These are phyloP conservation scores for Papilionanthe hybrid DNA, from an alignment of 116 monocot species.

Conservation along the genomic window DNA sequence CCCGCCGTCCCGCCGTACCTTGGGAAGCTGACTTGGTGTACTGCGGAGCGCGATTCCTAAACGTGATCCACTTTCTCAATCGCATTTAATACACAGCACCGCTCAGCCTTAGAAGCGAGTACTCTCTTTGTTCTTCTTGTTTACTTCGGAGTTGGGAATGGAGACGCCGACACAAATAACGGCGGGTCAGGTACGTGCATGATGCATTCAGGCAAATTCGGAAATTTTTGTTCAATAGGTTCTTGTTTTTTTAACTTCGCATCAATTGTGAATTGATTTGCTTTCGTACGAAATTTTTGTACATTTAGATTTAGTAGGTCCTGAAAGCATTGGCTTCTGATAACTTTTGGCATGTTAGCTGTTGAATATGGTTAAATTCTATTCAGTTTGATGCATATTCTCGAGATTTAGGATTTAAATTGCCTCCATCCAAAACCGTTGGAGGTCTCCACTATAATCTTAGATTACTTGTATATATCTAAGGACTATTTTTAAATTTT, in stretches of 20 bases:
- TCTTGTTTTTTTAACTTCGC: not conserved
- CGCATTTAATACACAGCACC: not conserved
- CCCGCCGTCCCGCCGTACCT: not conserved
- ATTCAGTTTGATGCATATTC: no score
- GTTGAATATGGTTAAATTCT: no score
- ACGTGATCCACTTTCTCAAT: not conserved
- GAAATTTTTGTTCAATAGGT: not conserved
- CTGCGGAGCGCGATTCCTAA: not conserved
- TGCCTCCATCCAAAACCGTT: no score
- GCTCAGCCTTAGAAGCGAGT: not conserved
- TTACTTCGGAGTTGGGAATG: not conserved
- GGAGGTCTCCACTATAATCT: no score
- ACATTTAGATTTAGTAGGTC: no score
- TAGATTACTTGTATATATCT: no score
- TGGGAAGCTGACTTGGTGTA: not conserved
- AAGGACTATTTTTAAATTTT: no score
- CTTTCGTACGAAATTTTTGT: not conserved
- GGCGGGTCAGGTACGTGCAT: not conserved
- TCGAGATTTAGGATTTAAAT: no score
- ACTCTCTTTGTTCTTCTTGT: not conserved
- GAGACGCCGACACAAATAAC: not conserved
- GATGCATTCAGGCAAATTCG: not conserved
- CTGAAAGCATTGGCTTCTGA: not conserved
- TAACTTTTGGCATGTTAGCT: no score
- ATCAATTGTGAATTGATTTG: not conserved